Base-by-base conservation (phyloP, 495 filamentous ascomycete genomes). In the Talaromyces proteolyticus region DNA sequence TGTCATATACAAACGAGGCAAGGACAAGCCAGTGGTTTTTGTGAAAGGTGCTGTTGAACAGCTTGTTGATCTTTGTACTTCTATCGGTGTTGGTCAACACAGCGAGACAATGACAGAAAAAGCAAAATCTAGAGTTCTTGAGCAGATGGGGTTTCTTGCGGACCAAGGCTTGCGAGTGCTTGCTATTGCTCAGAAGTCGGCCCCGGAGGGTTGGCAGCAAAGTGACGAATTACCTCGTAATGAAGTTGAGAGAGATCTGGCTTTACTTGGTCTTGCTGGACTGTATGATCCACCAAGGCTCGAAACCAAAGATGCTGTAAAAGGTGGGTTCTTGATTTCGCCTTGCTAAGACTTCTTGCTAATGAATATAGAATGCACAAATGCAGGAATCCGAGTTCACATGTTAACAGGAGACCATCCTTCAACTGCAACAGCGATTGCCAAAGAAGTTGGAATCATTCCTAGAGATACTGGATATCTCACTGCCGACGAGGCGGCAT, bases 111-210 rank as follows among this genome's bases (percentile, higher is more conserved):
- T 84, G 54, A 82, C 84, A 3, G 65, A 78, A 14, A 77, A 82
- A 34, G 61, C 76, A 29, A 87, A 83, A 45, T 72, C 79, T 12
- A 59, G 71, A 50, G 75, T 89, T 58, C 59, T 82, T 41, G 59
- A 69, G n/a, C 80, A 86, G 56, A 86, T 87, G 82, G 73, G 75
- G 20, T 44, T 61, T n/a, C 70, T 88, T 22, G 88, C 88, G 0
- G 78, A 78, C 14, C 82, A 89, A 60, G 88, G 88, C n/a, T 80
- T 90, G 36, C 79, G 88, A 46, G 88, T 92, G 5, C 79, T 93
- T 3, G 87, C 85, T n/a, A 68, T 91, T 40, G 87, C 85, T 22
- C 78, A 79, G 29, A 77, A 78, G 42, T 57, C 47, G 25, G 23
- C 57, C 0, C 46, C 59, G 2, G 40, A 5, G 7, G 39, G 23